Conservation (phyloP, 306 rosid species). For the Glycine soja region DNA sequence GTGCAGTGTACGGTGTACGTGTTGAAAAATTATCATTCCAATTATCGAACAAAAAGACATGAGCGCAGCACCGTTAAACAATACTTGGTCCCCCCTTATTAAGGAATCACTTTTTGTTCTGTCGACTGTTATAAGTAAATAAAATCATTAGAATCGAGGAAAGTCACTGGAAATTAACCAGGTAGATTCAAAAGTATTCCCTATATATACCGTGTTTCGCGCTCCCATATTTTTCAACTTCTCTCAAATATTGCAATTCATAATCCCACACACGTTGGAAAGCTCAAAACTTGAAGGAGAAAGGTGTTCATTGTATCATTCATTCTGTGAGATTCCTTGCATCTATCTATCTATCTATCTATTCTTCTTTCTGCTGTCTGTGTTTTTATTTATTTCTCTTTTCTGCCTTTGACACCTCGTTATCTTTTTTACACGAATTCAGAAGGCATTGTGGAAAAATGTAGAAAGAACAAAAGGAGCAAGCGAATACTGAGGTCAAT, state of each 20-base stretch:
- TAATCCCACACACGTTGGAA: background rate
- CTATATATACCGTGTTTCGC: background rate
- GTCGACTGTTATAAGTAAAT: background rate
- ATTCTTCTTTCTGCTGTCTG: background rate
- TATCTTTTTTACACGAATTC: background rate
- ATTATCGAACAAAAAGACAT: too few relatives aligned
- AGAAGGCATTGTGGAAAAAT: too few relatives aligned
- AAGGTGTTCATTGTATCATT: background rate
- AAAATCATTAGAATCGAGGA: background rate
- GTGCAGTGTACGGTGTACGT: too few relatives aligned
- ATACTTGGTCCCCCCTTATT: too few relatives aligned
- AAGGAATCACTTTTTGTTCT: too few relatives aligned
- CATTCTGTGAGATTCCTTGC: background rate
- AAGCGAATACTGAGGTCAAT: too few relatives aligned
- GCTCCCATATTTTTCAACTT: background rate
- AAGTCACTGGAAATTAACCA: background rate
- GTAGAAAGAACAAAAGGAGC: too few relatives aligned
- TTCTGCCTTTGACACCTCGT: background rate
- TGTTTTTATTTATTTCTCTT: background rate
- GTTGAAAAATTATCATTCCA: too few relatives aligned
- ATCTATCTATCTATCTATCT: background rate
- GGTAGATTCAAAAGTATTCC: background rate
- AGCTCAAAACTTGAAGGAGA: background rate
- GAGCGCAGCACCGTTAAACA: too few relatives aligned
- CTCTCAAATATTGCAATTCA: background rate